These are phyloP conservation scores for Colletotrichum truncatum DNA, from an alignment of 2,329 filamentous ascomycete species.

Conservation along the genomic window DNA sequence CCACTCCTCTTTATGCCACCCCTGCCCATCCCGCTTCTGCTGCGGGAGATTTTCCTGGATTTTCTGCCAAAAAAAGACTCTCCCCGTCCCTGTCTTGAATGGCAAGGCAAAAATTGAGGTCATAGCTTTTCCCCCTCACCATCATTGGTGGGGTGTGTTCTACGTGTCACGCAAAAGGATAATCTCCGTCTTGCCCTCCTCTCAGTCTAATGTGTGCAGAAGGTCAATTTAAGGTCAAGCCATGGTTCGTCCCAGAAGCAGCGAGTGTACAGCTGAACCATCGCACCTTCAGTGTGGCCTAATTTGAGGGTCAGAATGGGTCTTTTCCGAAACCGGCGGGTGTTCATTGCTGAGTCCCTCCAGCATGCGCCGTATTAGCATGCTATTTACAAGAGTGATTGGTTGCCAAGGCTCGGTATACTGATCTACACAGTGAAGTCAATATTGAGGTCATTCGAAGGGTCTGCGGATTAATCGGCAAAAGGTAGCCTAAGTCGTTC, in stretches of 20 bases:
- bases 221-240: slow-evolving; percentile 20
- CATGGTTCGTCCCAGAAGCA: slow-evolving; percentile 26
- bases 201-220: slow-evolving; percentile 1
- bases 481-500: neutral
- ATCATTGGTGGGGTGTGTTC: slow-evolving; percentile 9
- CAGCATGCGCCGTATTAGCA: neutral
- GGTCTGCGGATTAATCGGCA: neutral
- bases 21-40: slow-evolving; percentile 23
- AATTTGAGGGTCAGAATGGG: neutral
- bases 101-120: slow-evolving; percentile 24
- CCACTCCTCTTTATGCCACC: slow-evolving; percentile 18
- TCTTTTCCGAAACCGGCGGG: neutral
- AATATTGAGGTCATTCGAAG: no score
- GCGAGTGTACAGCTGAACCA: neutral
- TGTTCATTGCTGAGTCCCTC: neutral
- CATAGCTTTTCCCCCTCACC: slow-evolving; percentile 18
- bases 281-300: slow-evolving; percentile 4
- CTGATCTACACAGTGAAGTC: neutral
- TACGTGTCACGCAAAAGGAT: neutral
- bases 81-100: neutral
- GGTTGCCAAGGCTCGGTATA: neutral
- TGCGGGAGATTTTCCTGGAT: slow-evolving; percentile 27
- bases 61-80: slow-evolving; percentile 10
- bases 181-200: neutral
- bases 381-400: neutral